These are phyloP conservation scores for Zoysia japonica DNA, from an alignment of 176 grass and related monocot genomes.

Conservation along the genomic window DNA sequence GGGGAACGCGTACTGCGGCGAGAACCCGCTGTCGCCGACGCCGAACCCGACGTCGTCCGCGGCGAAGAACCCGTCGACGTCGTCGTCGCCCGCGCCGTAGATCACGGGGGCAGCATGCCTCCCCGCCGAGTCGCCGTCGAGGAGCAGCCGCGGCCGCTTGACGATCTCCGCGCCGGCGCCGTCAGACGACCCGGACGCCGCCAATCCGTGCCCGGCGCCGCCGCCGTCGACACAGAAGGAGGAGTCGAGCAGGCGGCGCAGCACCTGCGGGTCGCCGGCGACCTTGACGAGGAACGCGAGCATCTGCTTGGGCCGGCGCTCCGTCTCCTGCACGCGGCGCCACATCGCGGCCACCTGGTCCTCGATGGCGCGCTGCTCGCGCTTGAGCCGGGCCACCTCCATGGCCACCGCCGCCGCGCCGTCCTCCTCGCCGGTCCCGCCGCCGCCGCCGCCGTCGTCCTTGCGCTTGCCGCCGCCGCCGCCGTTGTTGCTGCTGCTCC, in stretches of 20 bases:
- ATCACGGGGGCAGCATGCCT: neutral
- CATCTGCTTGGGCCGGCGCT: conserved; percentile 77
- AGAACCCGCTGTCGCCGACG: conserved; percentile 24
- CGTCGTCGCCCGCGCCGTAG: neutral
- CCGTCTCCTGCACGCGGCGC: conserved; percentile 71
- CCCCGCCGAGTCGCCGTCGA: neutral
- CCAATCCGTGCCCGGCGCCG: neutral
- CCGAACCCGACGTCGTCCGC: conserved; percentile 28
- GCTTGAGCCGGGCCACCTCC: conserved; percentile 65
- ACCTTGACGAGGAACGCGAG: conserved; percentile 80
- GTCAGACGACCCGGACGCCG: neutral
- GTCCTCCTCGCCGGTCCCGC: neutral
- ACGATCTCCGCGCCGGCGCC: neutral
- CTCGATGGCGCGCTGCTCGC: conserved; percentile 64
- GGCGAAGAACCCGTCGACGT: conserved; percentile 35
- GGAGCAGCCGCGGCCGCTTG: conserved; percentile 48
- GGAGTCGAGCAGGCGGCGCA: conserved; percentile 43
- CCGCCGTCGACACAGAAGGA: neutral
- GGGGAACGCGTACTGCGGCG: conserved; percentile 41
- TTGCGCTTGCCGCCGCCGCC: conserved; percentile 19
- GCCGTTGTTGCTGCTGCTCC: conserved; percentile 27
- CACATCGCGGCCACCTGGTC: conserved; percentile 58
- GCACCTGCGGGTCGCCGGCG: conserved; percentile 57
- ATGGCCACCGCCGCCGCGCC: conserved; percentile 53
- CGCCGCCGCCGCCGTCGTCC: neutral